phyloP scores from a whole-genome alignment of 2,329 filamentous ascomycete species.

The Endoconidiophora laricicola region DNA sequence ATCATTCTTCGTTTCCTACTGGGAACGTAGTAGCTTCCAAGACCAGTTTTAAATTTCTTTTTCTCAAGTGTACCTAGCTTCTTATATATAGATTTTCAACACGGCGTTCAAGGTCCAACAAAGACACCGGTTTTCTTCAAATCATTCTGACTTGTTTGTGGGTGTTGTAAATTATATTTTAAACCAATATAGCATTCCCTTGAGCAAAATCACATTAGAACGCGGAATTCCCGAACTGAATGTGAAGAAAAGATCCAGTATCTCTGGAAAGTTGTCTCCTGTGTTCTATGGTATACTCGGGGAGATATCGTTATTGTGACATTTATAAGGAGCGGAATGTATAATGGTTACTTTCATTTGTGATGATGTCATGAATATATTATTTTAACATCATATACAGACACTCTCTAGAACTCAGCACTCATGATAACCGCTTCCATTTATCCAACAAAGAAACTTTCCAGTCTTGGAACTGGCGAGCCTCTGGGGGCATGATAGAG shows the following conservation, averaged over 20 bases:
- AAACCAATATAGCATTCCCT: no score
- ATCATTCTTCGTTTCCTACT: not conserved
- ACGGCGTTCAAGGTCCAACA: no score
- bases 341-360: no score
- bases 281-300: not conserved
- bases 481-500: slow-evolving; percentile 33
- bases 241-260: not conserved
- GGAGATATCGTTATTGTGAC: not conserved
- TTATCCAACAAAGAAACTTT: slow-evolving; percentile 45
- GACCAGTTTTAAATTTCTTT: not conserved
- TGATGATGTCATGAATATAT: no score
- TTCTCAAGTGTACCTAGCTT: no score
- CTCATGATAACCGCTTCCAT: slow-evolving; percentile 19
- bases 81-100: no score
- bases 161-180: no score
- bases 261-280: not conserved
- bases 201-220: no score
- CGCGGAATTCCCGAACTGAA: no score
- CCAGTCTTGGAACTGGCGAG: slow-evolving; percentile 48
- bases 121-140: no score
- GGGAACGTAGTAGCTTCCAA: not conserved
- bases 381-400: not conserved
- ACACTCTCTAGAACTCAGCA: not conserved
- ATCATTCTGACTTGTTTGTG: no score
- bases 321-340: not conserved